Evolutionary conservation across 2,329 filamentous ascomycete species (phyloP), one percentile per base, ranked within the genome.

Genomic region (Apiospora rasikravindrae): DNA sequence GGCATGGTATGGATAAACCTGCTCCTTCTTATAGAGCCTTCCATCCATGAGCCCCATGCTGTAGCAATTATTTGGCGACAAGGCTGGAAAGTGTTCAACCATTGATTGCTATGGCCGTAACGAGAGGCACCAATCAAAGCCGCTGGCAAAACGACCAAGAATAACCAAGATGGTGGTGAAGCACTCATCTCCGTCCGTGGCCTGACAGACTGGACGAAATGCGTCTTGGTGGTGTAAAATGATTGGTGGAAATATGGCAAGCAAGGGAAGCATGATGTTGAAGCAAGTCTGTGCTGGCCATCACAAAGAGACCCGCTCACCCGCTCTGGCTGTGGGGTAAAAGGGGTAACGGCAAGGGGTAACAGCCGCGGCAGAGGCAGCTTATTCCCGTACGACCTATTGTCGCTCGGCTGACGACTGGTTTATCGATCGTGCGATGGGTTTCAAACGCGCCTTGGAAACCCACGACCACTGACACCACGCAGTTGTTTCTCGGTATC

Each of bases 221-320:
- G 53, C 53, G 53, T 33, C 53, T 64, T 64, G 57, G 33, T n/a
- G 57, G 57, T 64, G 33, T 64, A 40, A 40, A 64, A 64, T 64
- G 57, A 64, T 64, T 64, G 57, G 57, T 64, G 57, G 57, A 64
- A 64, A n/a, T 64, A 40, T 3, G 4, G 57, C 4, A 11, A 40
- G 33, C 57, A 64, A 40, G 53, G 29, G 33, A 22, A 40, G 16
- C 10, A 7, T 64, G 57, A 24, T 10, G 33, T 40, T 64, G 29
- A 64, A 40, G 57, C 33, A 40, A 64, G 29, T 40, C 53, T 61
- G 53, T 37, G 53, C 53, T 61, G 53, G 53, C 53, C 53, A 37
- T 61, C 57, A n/a, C 33, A 64, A 26, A 47, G 29, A n/a, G 33
- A 24, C 33, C 57, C 57, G 57, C 33, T 8, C 33, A 24, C 33